These are phyloP conservation scores for Plasmodium fragile DNA, from an alignment of 169 alveolate genomes.

Conservation along the genomic window DNA sequence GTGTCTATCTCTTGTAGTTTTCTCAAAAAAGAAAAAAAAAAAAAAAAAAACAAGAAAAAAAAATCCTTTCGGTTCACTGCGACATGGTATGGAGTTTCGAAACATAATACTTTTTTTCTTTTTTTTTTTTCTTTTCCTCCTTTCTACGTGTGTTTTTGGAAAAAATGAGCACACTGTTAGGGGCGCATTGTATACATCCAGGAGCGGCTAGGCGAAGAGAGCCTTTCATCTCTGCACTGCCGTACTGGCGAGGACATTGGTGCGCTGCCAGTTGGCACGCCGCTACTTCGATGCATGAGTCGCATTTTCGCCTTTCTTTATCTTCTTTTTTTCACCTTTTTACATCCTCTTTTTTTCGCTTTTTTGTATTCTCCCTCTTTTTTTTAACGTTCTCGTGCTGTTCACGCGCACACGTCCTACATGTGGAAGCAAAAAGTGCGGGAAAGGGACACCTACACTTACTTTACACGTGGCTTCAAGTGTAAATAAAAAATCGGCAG, in stretches of 20 bases:
- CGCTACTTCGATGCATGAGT: background rate
- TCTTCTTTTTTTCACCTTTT: background rate
- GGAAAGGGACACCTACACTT: background rate
- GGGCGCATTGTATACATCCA: background rate
- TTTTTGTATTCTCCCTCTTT: background rate
- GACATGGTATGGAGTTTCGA: background rate
- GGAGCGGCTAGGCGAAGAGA: background rate
- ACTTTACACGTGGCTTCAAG: background rate
- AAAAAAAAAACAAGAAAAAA: background rate
- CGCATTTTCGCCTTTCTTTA: background rate
- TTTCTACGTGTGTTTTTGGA: background rate
- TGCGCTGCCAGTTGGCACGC: background rate
- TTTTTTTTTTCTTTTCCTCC: background rate
- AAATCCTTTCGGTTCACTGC: background rate
- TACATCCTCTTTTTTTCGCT: background rate
- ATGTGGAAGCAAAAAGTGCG: background rate
- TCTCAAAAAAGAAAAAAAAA: constrained; percentile 7
- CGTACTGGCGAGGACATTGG: background rate
- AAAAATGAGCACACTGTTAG: background rate
- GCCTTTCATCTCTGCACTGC: background rate
- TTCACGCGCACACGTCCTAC: background rate
- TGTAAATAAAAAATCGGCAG: background rate
- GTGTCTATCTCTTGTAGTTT: background rate
- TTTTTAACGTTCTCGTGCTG: background rate
- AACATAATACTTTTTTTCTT: background rate